Base-by-base conservation (phyloP, 2,329 filamentous ascomycete species). In the Ascochyta koolunga region DNA sequence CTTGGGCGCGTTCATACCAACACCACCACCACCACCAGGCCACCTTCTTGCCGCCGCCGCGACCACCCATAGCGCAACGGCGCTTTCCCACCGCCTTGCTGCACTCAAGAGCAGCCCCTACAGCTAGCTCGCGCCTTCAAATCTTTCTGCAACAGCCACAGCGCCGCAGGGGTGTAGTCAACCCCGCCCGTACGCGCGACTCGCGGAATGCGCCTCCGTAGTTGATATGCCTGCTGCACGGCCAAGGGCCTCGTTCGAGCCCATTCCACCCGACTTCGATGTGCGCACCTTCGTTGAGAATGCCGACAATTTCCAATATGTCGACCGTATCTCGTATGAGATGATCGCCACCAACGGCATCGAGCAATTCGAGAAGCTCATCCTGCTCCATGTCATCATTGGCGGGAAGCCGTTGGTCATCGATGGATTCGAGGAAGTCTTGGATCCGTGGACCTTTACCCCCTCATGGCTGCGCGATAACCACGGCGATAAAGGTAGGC, bases 351-450 rank as follows among this genome's bases (percentile, higher is more conserved):
- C 86, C 44, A 85, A 96, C 53, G 90, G 90, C 1, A 80, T 90
- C 19, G 85, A 90, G 43, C 85, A 87, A 31, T 96, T 99, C 57
- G 92, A 97, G 75, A 91, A 90, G 73, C 82, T 98, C 9, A 87
- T 98, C 0, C 78, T 88, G 40, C 81, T 92, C 6, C 90, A 96
- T 75, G 92, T 98, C 15, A 87, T 97, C 45, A 82, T 88, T 42
- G 88, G 88, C 22, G 95, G 95, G 2, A 92, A 91, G 63, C 95
- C 95, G 2, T 80, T 99, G 6, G 90, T 98, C 10, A 89, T 99
- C 49, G 91, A 96, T 68, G 91, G 91, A 16, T 98, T 95, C 82
- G 85, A 96, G 58, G 80, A 86, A 31, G 82, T 85, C 25, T 77
- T 97, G 36, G 89, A 95, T 45, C 84, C 84, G 37, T 85, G 86